Conservation (phyloP, 345 rosid genomes). For the Syzygium aromaticum region DNA sequence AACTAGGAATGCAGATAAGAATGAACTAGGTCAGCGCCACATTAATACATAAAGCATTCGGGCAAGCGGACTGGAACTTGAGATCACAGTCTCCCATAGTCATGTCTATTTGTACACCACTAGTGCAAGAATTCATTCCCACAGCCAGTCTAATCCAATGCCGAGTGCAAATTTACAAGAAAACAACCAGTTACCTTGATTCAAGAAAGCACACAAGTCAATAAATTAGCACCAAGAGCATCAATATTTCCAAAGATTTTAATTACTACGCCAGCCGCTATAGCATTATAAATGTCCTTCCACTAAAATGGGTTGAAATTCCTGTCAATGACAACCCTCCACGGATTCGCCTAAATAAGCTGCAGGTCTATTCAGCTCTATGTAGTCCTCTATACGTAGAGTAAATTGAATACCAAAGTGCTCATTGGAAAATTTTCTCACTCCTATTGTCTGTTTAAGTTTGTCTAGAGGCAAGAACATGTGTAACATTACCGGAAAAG, state of each 20-base stretch:
- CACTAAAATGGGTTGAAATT: not conserved
- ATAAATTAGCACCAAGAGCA: not conserved
- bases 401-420: not conserved
- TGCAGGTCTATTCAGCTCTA: not conserved
- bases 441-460: not conserved
- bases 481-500: not conserved
- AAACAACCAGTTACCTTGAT: not conserved
- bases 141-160: not conserved
- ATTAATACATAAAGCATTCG: not conserved
- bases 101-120: not conserved
- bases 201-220: not conserved
- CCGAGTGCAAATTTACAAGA: not conserved
- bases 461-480: not conserved
- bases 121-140: not conserved
- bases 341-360: not conserved
- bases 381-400: not conserved
- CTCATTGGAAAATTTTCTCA: not conserved
- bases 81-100: not conserved
- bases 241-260: not conserved
- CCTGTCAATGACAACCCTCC: not conserved
- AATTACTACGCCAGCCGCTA: not conserved
- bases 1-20: not conserved
- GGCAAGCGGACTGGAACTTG: not conserved
- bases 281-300: not conserved
- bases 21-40: not conserved